Evolutionary conservation across 768 basidiomycete species (phyloP).

Genomic region (Calocera cornea): DNA sequence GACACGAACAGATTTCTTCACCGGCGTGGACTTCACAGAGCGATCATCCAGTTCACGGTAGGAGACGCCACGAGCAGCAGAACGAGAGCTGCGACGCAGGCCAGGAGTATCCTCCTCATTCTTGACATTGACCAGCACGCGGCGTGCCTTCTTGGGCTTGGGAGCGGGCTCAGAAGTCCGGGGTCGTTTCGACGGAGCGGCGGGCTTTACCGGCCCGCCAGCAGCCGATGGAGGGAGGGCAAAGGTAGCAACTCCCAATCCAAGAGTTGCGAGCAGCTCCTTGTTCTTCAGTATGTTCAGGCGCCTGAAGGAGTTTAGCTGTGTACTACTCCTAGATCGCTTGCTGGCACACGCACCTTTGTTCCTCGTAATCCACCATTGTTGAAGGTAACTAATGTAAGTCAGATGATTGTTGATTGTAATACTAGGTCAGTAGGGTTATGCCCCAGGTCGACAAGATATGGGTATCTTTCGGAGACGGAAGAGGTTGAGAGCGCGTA

Average conservation of each 20-base stretch:
- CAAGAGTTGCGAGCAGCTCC: background rate
- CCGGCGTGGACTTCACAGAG: constrained; percentile 36
- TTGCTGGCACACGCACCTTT: background rate
- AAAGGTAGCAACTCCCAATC: background rate
- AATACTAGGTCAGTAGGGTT: background rate
- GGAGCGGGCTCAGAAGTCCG: background rate
- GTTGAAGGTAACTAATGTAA: background rate
- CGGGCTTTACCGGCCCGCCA: background rate
- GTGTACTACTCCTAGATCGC: too few relatives aligned
- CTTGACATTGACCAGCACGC: background rate
- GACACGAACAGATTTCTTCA: constrained; percentile 23
- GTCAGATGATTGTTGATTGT: background rate
- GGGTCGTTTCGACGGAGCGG: background rate
- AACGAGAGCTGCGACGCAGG: constrained; percentile 54
- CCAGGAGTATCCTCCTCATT: background rate
- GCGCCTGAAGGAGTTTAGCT: background rate
- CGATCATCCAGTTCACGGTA: constrained; percentile 28
- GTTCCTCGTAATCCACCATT: background rate
- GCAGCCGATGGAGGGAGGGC: background rate
- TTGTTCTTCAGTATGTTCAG: background rate
- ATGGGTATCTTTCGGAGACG: too few relatives aligned
- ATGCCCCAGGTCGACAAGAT: background rate
- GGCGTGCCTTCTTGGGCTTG: background rate
- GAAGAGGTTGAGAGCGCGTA: too few relatives aligned
- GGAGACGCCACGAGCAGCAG: constrained; percentile 20